phyloP scores from a whole-genome alignment of 176 grass and related monocot genomes.

The Oryza rufipogon region DNA sequence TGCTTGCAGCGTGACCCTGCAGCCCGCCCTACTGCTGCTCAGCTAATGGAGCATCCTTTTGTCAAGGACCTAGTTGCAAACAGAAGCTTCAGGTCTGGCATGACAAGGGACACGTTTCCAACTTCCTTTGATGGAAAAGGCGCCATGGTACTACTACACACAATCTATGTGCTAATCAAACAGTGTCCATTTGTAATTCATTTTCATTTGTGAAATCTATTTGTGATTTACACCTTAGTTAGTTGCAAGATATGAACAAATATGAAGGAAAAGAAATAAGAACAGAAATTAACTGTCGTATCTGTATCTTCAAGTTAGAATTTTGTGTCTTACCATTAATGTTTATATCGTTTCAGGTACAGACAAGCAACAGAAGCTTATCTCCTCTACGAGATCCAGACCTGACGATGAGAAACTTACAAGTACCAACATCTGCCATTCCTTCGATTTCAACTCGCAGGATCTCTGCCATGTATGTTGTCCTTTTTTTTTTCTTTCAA shows the following conservation, averaged over 20 bases:
- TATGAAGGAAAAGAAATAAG: not conserved
- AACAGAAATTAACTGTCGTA: not conserved
- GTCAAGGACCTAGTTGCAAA: constrained; percentile 63
- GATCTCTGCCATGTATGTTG: constrained; percentile 55
- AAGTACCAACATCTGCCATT: constrained; percentile 47
- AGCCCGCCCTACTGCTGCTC: constrained; percentile 77
- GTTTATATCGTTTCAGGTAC: constrained; percentile 40
- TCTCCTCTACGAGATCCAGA: constrained; percentile 72
- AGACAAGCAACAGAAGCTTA: constrained; percentile 64
- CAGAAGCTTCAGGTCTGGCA: constrained; percentile 52
- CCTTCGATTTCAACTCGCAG: constrained; percentile 45
- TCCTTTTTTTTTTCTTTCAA: not conserved
- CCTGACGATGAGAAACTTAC: constrained; percentile 39
- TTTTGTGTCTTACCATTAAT: constrained; percentile 29
- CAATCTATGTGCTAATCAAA: constrained; percentile 13
- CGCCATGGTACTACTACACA: constrained; percentile 31
- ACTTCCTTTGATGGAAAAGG: constrained; percentile 37
- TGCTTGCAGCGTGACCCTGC: constrained; percentile 94
- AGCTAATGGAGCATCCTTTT: constrained; percentile 84
- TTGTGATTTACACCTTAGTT: not conserved
- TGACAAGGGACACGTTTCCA: constrained; percentile 45
- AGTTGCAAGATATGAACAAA: constrained; percentile 13
- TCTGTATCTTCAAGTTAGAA: not conserved
- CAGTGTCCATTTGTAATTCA: not conserved
- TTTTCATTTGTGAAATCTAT: constrained; percentile 5